Conservation (phyloP, 2,329 filamentous ascomycete species). For the Aspergillus chevalieri region DNA sequence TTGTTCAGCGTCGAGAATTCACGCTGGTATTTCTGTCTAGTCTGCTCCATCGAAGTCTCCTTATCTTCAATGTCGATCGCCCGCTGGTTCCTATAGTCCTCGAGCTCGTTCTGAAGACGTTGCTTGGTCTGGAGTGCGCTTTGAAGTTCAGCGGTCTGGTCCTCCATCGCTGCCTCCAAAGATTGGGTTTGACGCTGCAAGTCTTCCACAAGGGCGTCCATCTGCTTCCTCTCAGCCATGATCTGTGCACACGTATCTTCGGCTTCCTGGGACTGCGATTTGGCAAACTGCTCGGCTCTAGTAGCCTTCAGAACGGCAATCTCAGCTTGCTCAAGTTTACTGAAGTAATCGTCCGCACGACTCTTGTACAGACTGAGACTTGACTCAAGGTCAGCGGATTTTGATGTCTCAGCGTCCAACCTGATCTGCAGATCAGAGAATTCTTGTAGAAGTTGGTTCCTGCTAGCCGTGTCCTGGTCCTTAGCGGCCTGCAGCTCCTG, state of each 20-base stretch:
- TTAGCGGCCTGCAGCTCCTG: constrained; percentile 70
- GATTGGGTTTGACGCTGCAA: constrained; percentile 83
- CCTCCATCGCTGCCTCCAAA: constrained; percentile 84
- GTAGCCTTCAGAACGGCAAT: constrained; percentile 89
- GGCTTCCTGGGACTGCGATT: constrained; percentile 78
- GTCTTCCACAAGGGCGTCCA: constrained; percentile 81
- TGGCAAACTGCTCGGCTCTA: constrained; percentile 89
- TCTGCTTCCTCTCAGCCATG: constrained; percentile 86
- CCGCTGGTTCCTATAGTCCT: constrained; percentile 91
- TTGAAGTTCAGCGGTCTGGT: constrained; percentile 83
- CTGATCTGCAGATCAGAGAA: constrained; percentile 91
- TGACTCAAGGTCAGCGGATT: constrained; percentile 73
- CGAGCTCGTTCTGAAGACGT: constrained; percentile 90
- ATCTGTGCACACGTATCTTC: constrained; percentile 86
- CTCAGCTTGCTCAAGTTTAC: constrained; percentile 93
- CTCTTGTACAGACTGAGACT: constrained; percentile 86
- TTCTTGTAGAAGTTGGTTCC: constrained; percentile 82
- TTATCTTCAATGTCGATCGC: constrained; percentile 97
- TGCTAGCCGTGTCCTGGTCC: constrained; percentile 82
- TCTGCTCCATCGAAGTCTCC: constrained; percentile 92
- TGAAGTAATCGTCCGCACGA: constrained; percentile 92
- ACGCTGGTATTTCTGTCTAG: constrained; percentile 91
- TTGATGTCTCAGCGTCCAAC: constrained; percentile 81
- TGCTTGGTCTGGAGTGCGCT: constrained; percentile 83
- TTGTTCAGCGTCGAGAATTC: constrained; percentile 85